Conservation (phyloP, 495 filamentous ascomycete genomes). For the Geoglossum glabrum region DNA sequence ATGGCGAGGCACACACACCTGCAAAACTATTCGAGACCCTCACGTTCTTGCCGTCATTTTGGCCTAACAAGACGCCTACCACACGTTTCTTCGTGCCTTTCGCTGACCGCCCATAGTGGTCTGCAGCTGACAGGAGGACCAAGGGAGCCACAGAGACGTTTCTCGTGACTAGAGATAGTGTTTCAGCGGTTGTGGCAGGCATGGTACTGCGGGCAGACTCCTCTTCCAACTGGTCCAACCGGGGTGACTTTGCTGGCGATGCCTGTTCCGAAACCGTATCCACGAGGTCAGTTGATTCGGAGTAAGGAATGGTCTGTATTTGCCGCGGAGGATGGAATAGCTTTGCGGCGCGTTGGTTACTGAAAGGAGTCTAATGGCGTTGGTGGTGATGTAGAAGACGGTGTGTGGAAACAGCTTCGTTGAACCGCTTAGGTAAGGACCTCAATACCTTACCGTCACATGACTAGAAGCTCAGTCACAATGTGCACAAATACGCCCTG, state of each 20-base stretch:
- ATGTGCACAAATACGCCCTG: background rate
- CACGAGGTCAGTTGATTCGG: background rate
- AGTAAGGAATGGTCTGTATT: background rate
- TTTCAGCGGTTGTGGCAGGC: slow-evolving; percentile 90
- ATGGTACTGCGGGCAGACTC: slow-evolving; percentile 27
- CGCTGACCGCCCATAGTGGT: slow-evolving; percentile 88
- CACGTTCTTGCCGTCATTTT: slow-evolving; percentile 87
- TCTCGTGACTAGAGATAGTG: slow-evolving; percentile 73
- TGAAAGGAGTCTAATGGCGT: no score
- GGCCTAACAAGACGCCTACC: slow-evolving; percentile 84
- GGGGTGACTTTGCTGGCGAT: background rate
- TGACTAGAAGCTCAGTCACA: background rate
- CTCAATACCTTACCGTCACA: background rate
- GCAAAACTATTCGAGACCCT: slow-evolving; percentile 98
- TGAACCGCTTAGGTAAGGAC: background rate
- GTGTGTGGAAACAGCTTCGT: no score
- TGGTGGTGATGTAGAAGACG: no score
- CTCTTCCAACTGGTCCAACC: slow-evolving; percentile 34
- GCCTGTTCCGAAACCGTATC: background rate
- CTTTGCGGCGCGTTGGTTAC: slow-evolving; percentile 17
- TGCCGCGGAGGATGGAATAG: slow-evolving; percentile 6
- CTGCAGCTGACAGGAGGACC: slow-evolving; percentile 92
- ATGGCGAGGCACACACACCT: slow-evolving; percentile 35
- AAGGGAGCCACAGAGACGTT: slow-evolving; percentile 94
- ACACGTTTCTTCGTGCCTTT: slow-evolving; percentile 85